Conservation (phyloP, 345 rosid genomes). For the Populus euphratica region DNA sequence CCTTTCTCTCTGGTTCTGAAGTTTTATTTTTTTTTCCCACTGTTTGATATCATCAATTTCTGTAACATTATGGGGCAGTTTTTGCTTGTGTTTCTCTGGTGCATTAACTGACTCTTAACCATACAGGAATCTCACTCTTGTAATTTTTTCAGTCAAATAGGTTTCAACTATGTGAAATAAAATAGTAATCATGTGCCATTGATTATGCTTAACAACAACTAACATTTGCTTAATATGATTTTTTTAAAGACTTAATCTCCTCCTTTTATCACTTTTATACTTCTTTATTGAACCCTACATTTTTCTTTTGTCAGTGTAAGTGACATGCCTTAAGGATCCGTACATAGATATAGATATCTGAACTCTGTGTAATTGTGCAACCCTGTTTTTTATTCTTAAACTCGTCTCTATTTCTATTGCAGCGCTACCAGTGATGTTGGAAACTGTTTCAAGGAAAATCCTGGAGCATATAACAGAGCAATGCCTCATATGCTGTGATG, state of each 20-base stretch:
- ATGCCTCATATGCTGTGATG: conserved; percentile 91
- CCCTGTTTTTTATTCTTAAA: neutral
- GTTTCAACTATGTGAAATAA: neutral
- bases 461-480: conserved; percentile 83
- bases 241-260: neutral
- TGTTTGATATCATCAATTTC: neutral
- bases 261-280: neutral
- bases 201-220: neutral
- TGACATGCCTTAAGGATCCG: neutral
- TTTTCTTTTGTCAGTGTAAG: neutral
- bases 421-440: conserved; percentile 85
- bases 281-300: neutral
- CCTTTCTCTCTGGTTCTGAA: neutral
- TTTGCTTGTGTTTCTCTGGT: neutral
- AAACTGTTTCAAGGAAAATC: conserved; percentile 68
- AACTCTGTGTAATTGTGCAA: neutral
- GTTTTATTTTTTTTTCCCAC: neutral
- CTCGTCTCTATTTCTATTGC: conserved; percentile 29
- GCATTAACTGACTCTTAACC: neutral
- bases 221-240: neutral
- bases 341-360: neutral
- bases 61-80: neutral
- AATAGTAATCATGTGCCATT: neutral
- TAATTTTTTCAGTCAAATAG: neutral
- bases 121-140: neutral